Evolutionary conservation across 192 early-diverging fungal species (phyloP).

Genomic region (Chytriomyces confervae): DNA sequence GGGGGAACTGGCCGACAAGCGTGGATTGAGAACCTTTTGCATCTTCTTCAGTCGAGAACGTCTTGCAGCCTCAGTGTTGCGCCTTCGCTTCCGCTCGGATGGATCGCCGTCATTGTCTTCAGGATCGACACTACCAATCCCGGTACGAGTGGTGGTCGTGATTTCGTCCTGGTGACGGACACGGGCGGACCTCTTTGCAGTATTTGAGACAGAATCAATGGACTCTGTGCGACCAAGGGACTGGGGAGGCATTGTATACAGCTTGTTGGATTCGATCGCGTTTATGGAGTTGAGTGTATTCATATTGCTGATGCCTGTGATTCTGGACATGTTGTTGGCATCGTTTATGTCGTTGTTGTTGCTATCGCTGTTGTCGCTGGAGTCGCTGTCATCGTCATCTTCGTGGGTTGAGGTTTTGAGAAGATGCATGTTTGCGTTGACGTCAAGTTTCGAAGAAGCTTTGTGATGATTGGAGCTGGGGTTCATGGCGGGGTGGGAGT

Average conservation of each 20-base stretch:
- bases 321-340: not conserved
- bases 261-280: not conserved
- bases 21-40: constrained; percentile 62
- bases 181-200: not conserved
- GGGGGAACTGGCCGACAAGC: too few relatives aligned
- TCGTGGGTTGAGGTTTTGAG: too few relatives aligned
- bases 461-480: too few relatives aligned
- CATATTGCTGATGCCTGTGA: not conserved
- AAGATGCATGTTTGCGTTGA: too few relatives aligned
- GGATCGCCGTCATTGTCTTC: constrained; percentile 28
- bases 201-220: not conserved
- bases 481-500: too few relatives aligned
- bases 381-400: not conserved
- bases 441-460: too few relatives aligned
- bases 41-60: constrained; percentile 86
- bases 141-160: not conserved
- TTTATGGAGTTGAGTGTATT: not conserved
- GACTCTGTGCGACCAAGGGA: not conserved
- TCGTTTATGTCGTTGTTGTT: constrained; percentile 21
- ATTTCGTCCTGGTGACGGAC: not conserved
- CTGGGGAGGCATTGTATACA: not conserved
- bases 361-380: constrained; percentile 19
- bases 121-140: too few relatives aligned
- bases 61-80: constrained; percentile 89
- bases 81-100: constrained; percentile 13